Evolutionary conservation across 164 flowering plant species (phyloP).

Genomic region (Dillenia turbinata): DNA sequence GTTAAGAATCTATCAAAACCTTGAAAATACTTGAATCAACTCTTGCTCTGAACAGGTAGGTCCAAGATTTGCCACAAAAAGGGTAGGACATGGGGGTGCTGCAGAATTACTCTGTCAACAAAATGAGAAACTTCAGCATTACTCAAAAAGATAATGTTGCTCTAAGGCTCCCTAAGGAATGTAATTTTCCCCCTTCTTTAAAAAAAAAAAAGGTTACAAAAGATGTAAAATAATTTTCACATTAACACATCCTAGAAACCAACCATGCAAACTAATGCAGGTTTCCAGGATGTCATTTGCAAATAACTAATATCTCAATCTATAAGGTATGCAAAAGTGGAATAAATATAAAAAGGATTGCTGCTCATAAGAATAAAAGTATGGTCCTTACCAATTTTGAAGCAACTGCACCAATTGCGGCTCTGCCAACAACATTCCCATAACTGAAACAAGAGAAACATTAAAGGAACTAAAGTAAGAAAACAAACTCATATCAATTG

Average conservation of each 20-base stretch:
- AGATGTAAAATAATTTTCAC: not conserved
- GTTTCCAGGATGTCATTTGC: not conserved
- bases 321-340: not conserved
- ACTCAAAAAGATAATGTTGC: not conserved
- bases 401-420: constrained; percentile 19
- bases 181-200: too few relatives aligned
- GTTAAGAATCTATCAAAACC: constrained; percentile 32
- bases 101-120: constrained; percentile 25
- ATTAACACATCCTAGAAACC: too few relatives aligned
- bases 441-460: constrained; percentile 35
- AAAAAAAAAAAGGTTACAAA: not conserved
- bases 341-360: not conserved
- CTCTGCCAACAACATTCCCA: constrained; percentile 32
- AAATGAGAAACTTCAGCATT: constrained; percentile 4
- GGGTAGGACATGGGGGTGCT: constrained; percentile 77
- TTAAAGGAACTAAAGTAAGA: constrained; percentile 3
- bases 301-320: not conserved
- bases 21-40: constrained; percentile 73
- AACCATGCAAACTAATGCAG: too few relatives aligned
- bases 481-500: not conserved
- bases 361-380: not conserved
- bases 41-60: constrained; percentile 78
- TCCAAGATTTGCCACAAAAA: constrained; percentile 92
- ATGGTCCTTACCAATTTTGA: constrained; percentile 40
- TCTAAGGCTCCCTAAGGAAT: not conserved